Evolutionary conservation across 768 basidiomycete genomes (phyloP).

Genomic region (Pisolithus orientalis): DNA sequence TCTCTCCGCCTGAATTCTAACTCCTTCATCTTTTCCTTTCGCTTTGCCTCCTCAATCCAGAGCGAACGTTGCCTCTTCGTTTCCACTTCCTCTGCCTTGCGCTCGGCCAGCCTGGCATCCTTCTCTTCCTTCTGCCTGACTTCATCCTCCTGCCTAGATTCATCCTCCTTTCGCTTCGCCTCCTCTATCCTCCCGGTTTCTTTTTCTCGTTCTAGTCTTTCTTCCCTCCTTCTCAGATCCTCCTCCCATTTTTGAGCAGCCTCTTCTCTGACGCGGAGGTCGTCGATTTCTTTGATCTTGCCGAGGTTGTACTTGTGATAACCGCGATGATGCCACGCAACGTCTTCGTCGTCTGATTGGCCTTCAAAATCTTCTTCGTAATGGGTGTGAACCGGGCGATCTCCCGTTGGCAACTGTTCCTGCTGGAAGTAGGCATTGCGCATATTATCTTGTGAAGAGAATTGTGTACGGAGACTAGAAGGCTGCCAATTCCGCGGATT

Average conservation of each 20-base stretch:
- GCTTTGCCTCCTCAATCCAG: constrained; percentile 17
- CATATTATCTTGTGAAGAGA: constrained; percentile 29
- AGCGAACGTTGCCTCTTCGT: constrained; percentile 18
- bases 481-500: constrained; percentile 26
- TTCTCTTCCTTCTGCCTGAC: constrained; percentile 18
- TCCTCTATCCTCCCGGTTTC: constrained; percentile 14
- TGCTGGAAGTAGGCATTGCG: constrained; percentile 16
- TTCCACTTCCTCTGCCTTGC: constrained; percentile 27
- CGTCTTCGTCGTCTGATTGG: constrained; percentile 26
- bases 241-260: constrained; percentile 17
- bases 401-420: constrained; percentile 6
- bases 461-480: constrained; percentile 17
- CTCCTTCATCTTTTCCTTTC: constrained; percentile 25
- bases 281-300: constrained; percentile 27
- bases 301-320: constrained; percentile 27
- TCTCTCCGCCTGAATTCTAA: constrained; percentile 17
- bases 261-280: constrained; percentile 23
- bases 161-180: constrained; percentile 16
- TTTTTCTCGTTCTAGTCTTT: constrained; percentile 15
- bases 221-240: constrained; percentile 11
- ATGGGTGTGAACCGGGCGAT: constrained; percentile 20
- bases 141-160: constrained; percentile 12
- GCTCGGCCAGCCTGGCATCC: constrained; percentile 13
- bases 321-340: constrained; percentile 21
- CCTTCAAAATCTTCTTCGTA: constrained; percentile 26